These are phyloP conservation scores for Clavispora asparagi DNA, from an alignment of 805 yeast species.

Conservation along the genomic window DNA sequence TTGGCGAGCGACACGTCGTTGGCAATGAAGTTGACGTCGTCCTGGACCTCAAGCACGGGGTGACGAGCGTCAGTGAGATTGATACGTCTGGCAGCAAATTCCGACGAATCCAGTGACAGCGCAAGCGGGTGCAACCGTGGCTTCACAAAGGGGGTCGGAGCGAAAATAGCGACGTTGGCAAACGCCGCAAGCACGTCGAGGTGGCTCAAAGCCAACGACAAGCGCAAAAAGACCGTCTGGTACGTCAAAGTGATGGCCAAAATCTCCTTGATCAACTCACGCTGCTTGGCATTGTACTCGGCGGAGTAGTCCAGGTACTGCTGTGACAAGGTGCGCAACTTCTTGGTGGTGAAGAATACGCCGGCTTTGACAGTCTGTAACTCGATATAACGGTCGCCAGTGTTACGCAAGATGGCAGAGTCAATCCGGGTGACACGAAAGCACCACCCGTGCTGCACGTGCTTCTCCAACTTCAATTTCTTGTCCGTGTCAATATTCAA, in stretches of 20 bases:
- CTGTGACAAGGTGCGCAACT: conserved; percentile 54
- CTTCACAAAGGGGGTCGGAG: conserved; percentile 74
- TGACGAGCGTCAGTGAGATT: conserved; percentile 77
- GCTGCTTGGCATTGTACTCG: conserved; percentile 71
- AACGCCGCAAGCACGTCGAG: conserved; percentile 82
- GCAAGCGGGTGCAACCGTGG: conserved; percentile 64
- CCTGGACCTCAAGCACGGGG: conserved; percentile 91
- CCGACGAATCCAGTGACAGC: conserved; percentile 14
- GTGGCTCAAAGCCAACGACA: conserved; percentile 61
- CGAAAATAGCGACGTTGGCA: conserved; percentile 73
- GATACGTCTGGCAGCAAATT: conserved; percentile 40
- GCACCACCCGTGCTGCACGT: conserved; percentile 90
- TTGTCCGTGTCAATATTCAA: conserved; percentile 79
- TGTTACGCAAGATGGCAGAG: conserved; percentile 68
- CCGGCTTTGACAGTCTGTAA: conserved; percentile 94
- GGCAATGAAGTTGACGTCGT: conserved; percentile 83
- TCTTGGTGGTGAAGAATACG: conserved; percentile 77
- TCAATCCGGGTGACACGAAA: conserved; percentile 88
- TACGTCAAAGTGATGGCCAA: conserved; percentile 78
- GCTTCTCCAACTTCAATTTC: conserved; percentile 84
- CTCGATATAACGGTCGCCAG: conserved; percentile 58
- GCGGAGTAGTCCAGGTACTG: conserved; percentile 54
- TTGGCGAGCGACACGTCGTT: conserved; percentile 74
- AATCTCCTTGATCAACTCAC: conserved; percentile 76
- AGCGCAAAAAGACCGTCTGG: conserved; percentile 65